Evolutionary conservation across 2,329 filamentous ascomycete species (phyloP), one percentile per base, ranked within the genome.

Genomic region (Arthrobotrys sinensis): DNA sequence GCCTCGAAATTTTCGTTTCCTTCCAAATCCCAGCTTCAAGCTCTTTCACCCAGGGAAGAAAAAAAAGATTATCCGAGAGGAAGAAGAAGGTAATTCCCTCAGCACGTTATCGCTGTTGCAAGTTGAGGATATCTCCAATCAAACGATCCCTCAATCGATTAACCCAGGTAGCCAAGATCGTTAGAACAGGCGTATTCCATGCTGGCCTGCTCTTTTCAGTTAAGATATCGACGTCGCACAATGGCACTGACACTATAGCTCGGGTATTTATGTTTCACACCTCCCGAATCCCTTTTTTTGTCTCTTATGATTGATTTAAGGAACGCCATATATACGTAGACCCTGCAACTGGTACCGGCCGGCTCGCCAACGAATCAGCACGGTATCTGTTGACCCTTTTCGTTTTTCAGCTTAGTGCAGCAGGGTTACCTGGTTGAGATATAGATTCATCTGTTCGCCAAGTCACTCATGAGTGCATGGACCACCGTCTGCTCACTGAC

Each of bases 121-220:
- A 16, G 16, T 43, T 60, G 12, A 60, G 10, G 55, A 60, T 28
- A 36, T 14, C 32, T 7, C 19, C 11, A 40, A 28, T 24, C 48
- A 34, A 43, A 68, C 38, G 7, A 28, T 34, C 28, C 21, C 21
- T 32, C 3, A 36, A 28, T 63, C 38, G 11, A 5, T 5, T 5
- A 46, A 64, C 16, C 43, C 43, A 57, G 50, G 24, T 48, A 48
- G 50, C 65, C 65, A 68, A 48, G 50, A 60, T 46, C 34, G 19
- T n/a, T n/a, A 38, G 14, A 53, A 66, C 64, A 67, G 48, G 64
- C 34, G 24, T 43, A 34, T 16, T 24, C 65, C 65, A 68, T 68
- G 65, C 12, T 14, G 3, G 8, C 57, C 21, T 45, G 28, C 24
- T 46, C 2, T 21, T 21, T 14, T 21, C 2, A 21, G n/a, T 12